Base-by-base conservation (phyloP, 1,284 basidiomycete species). In the Rhodotorula sp. region DNA sequence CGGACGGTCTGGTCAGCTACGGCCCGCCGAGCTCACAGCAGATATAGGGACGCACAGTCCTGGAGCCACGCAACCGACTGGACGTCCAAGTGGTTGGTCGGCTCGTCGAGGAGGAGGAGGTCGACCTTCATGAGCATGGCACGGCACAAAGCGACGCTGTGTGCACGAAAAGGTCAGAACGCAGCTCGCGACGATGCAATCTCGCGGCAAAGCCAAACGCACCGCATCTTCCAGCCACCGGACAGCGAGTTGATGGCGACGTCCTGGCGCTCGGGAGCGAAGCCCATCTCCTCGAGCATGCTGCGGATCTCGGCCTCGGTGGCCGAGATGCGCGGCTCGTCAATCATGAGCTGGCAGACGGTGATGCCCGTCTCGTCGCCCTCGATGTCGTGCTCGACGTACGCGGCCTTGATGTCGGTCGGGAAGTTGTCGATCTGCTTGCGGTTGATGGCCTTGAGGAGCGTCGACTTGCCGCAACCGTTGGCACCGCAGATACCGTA, bases 71-170 rank as follows among this genome's bases (percentile, higher is more conserved):
- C 85, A 66, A 99, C 94, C 67, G 95, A 97, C 70, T 86, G 85
- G 64, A 91, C 90, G 82, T 98, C 93, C 82, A 93, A 90, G 79
- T 94, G 92, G 83, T 97, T 97, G 70, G 93, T 97, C 77, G 93
- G 93, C 88, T 94, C 84, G 81, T 94, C 93, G 64, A 98, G 88
- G 66, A 98, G 86, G 60, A 97, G 86, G 65, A 97, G 87, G 83
- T 97, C 94, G 52, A 95, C 97, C 79, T 94, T 92, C 84, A 95
- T 95, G 65, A 97, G 84, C 92, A 97, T 97, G n/a, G 94, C 94
- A 78, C 93, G 85, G 21, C 59, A 63, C 41, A 76, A 67, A 17
- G 75, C 75, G 66, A 74, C 74, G 16, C 70, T 71, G 68, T 10
- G 59, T 45, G 17, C 23, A 10, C 19, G 12, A 48, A 44, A 45